A percentile compares a stretch with the other conserved stretches of the same genome.
These are phyloP conservation scores for Rhipidocladum racemiflorum DNA, from an alignment of 176 grass and related monocot species.

Conservation along the genomic window DNA sequence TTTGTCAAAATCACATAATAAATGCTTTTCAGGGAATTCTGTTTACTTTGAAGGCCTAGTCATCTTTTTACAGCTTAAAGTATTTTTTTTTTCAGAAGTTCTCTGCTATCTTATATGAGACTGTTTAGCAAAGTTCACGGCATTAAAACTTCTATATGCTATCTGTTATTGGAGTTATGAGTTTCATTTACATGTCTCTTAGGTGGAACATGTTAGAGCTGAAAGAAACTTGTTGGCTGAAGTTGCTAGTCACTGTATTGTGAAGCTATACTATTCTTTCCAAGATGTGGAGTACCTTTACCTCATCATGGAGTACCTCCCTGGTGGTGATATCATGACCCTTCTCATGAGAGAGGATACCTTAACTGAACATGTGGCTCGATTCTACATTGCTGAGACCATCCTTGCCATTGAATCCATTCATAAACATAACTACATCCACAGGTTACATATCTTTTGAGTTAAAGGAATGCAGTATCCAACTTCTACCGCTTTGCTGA, in stretches of 20 bases:
- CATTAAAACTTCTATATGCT: neutral
- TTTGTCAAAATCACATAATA: too few species aligned
- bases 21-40: neutral
- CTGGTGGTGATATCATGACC: slow-evolving; percentile 97
- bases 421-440: slow-evolving; percentile 98
- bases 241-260: slow-evolving; percentile 93
- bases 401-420: slow-evolving; percentile 95
- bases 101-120: neutral
- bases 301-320: slow-evolving; percentile 97
- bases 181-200: slow-evolving; percentile 29
- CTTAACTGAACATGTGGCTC: slow-evolving; percentile 78
- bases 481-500: slow-evolving; percentile 19
- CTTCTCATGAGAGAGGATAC: slow-evolving; percentile 98
- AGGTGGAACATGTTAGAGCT: slow-evolving; percentile 99
- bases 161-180: neutral
- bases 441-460: slow-evolving; percentile 63
- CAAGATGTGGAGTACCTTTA: slow-evolving; percentile 90
- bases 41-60: neutral
- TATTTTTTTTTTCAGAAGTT: neutral
- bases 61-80: neutral
- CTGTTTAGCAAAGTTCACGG: neutral
- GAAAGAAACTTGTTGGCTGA: slow-evolving; percentile 98
- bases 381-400: slow-evolving; percentile 95
- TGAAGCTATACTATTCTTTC: slow-evolving; percentile 98
- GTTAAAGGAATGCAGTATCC: slow-evolving; percentile 13